Percentiles rank a stretch among this genome's conserved stretches.
These are phyloP conservation scores for Candida coquimbonensis DNA, from an alignment of 805 yeast genomes.

Conservation along the genomic window DNA sequence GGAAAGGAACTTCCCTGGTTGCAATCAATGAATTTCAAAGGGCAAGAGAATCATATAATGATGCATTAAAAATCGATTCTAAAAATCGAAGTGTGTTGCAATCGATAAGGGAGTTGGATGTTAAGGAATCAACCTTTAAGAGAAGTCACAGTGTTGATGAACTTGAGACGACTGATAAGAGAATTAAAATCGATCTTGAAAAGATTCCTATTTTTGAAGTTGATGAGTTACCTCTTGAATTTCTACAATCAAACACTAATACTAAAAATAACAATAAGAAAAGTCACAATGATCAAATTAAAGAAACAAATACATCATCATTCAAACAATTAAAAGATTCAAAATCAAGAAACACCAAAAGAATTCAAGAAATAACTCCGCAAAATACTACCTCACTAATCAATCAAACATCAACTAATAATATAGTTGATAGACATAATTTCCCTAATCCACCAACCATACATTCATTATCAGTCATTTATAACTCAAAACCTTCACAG, in stretches of 20 bases:
- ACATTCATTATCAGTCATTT: slow-evolving; percentile 37
- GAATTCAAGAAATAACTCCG: not conserved
- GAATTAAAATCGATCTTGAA: slow-evolving; percentile 11
- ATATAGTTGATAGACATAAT: no score
- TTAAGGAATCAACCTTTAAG: slow-evolving; percentile 12
- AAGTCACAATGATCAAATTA: not conserved
- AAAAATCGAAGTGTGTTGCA: slow-evolving; percentile 30
- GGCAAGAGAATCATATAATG: slow-evolving; percentile 26
- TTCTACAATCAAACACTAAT: slow-evolving; percentile 30
- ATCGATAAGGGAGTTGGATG: slow-evolving; percentile 27
- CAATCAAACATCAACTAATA: no score
- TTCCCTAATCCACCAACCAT: slow-evolving; percentile 13
- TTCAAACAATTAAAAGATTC: no score
- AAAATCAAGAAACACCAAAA: no score
- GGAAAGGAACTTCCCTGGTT: slow-evolving; percentile 38
- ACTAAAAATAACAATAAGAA: slow-evolving; percentile 33
- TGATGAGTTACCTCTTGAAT: slow-evolving; percentile 35
- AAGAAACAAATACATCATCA: not conserved
- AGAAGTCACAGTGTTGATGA: slow-evolving; percentile 46
- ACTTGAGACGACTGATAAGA: slow-evolving; percentile 29
- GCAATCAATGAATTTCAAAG: slow-evolving; percentile 21
- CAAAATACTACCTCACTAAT: not conserved
- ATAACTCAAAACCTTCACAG: slow-evolving; percentile 23
- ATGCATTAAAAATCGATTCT: slow-evolving; percentile 37
- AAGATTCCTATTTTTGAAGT: slow-evolving; percentile 35